Conservation (phyloP, 2,329 filamentous ascomycete genomes). For the Cadophora gregata region DNA sequence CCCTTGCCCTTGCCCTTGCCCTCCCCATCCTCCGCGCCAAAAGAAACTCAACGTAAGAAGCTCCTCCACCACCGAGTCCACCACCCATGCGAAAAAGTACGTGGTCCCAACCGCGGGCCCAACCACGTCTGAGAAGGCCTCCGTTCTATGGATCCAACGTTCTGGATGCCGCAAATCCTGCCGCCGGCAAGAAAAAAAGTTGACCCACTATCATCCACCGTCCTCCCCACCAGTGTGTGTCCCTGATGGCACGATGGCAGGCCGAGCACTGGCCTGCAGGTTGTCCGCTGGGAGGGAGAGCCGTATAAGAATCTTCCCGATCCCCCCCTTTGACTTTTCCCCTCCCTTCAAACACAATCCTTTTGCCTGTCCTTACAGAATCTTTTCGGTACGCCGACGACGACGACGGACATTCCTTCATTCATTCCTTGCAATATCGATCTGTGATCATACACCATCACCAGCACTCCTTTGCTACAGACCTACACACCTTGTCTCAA, state of each 20-base stretch:
- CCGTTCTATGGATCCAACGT: constrained; percentile 13
- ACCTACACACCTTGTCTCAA: constrained; percentile 33
- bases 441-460: constrained; percentile 40
- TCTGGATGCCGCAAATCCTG: constrained; percentile 16
- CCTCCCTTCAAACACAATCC: constrained; percentile 30
- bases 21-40: neutral
- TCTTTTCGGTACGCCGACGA: constrained; percentile 22
- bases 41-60: constrained; percentile 13
- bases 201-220: neutral
- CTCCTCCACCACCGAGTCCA: neutral
- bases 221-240: constrained; percentile 15
- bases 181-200: neutral
- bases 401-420: constrained; percentile 30
- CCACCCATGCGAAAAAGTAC: neutral
- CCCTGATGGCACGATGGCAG: neutral
- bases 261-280: constrained; percentile 7
- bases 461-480: constrained; percentile 28
- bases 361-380: constrained; percentile 28
- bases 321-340: constrained; percentile 6
- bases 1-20: too few species aligned
- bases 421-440: constrained; percentile 36
- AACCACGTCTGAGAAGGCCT: neutral
- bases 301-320: neutral
- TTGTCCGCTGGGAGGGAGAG: neutral
- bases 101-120: constrained; percentile 12